phyloP scores from a whole-genome alignment of 2,329 filamentous ascomycete genomes.

The Zymoseptoria crescenta region DNA sequence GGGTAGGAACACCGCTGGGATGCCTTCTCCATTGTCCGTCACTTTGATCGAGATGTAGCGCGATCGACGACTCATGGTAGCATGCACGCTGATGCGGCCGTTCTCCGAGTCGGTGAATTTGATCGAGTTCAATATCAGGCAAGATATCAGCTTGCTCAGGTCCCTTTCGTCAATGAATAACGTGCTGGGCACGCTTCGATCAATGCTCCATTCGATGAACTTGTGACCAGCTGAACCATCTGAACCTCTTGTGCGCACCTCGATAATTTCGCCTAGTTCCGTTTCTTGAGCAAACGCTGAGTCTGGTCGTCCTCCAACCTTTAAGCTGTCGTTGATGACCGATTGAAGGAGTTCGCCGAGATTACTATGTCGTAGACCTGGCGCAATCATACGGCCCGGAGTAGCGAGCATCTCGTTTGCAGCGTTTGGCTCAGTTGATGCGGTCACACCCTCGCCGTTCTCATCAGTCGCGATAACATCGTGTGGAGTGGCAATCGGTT shows the following conservation, averaged over 20 bases:
- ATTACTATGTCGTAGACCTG: constrained; percentile 41
- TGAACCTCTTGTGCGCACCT: constrained; percentile 38
- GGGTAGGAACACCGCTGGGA: constrained; percentile 57
- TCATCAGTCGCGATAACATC: constrained; percentile 15
- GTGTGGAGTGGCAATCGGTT: constrained; percentile 18
- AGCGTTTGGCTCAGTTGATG: constrained; percentile 9
- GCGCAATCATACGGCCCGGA: constrained; percentile 32
- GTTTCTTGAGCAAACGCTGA: constrained; percentile 43
- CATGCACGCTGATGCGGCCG: constrained; percentile 51
- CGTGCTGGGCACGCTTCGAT: constrained; percentile 44
- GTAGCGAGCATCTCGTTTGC: constrained; percentile 1
- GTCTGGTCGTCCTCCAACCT: constrained; percentile 46
- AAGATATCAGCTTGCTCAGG: constrained; percentile 55
- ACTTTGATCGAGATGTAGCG: constrained; percentile 55
- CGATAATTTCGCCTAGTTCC: constrained; percentile 42
- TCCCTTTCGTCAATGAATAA: constrained; percentile 57
- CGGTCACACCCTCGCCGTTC: constrained; percentile 10
- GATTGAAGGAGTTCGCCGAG: constrained; percentile 44
- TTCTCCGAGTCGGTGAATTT: constrained; percentile 56
- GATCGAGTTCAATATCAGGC: constrained; percentile 58
- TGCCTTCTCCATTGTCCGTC: constrained; percentile 60
- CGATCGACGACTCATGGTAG: constrained; percentile 40
- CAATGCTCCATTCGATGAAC: constrained; percentile 44
- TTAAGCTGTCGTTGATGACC: constrained; percentile 46
- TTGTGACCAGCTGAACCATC: constrained; percentile 40